A percentile compares a stretch with the other conserved stretches of the same genome.
Evolutionary conservation across 495 filamentous ascomycete genomes (phyloP).

Genomic region (Cladorrhinum samala): DNA sequence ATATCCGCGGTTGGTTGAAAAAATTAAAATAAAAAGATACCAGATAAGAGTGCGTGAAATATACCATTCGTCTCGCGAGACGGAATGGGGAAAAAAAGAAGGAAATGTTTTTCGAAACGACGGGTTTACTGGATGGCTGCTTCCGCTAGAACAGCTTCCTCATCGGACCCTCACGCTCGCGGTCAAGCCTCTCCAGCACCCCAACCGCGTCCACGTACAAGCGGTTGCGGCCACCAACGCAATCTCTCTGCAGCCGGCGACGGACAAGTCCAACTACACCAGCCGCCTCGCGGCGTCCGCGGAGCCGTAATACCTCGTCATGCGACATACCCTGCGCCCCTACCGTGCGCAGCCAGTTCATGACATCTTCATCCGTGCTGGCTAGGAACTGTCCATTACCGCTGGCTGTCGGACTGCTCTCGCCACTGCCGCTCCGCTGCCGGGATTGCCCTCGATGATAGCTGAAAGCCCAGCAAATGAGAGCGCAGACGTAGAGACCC

Average conservation of each 20-base stretch:
- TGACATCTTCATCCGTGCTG: conserved; percentile 33
- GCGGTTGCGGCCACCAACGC: conserved; percentile 30
- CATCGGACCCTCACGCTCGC: conserved; percentile 20
- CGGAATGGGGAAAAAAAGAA: not conserved
- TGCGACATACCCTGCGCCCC: conserved; percentile 43
- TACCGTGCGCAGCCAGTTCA: conserved; percentile 59
- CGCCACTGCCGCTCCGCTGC: conserved; percentile 43
- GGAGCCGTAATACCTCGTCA: conserved; percentile 24
- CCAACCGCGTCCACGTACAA: conserved; percentile 40
- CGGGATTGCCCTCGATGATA: conserved; percentile 9
- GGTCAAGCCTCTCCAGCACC: conserved; percentile 38
- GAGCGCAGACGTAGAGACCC: conserved; percentile 42
- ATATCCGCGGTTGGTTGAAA: conserved; percentile 4
- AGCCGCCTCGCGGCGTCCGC: conserved; percentile 27
- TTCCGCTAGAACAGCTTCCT: conserved; percentile 28
- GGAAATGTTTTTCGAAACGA: not conserved
- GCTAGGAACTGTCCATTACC: conserved; percentile 15
- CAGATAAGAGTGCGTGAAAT: too few relatives aligned
- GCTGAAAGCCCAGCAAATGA: conserved; percentile 42
- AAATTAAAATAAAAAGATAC: conserved; percentile 1
- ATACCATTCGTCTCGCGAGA: too few relatives aligned
- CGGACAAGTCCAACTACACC: conserved; percentile 36
- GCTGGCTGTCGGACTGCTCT: conserved; percentile 50
- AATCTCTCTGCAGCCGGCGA: conserved; percentile 35
- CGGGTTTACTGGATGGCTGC: not conserved